Conservation (phyloP, 2,329 filamentous ascomycete genomes). For the Neopestalotiopsis sp. region DNA sequence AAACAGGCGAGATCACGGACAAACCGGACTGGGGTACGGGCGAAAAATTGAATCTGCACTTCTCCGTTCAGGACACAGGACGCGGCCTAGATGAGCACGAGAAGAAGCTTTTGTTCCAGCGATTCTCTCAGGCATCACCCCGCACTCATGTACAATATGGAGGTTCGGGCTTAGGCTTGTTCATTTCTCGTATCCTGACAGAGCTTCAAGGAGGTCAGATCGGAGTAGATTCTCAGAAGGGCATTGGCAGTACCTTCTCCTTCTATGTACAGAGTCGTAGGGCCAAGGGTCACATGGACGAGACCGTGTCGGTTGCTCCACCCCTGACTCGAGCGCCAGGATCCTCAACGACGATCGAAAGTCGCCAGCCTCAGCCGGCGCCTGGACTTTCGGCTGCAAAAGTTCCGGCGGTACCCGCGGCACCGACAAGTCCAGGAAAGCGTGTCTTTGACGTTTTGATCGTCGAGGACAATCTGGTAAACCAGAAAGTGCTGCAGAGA, state of each 20-base stretch:
- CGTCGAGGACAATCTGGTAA: slow-evolving; percentile 72
- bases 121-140: slow-evolving; percentile 72
- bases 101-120: slow-evolving; percentile 69
- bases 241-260: slow-evolving; percentile 75
- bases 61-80: slow-evolving; percentile 75
- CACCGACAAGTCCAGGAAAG: slow-evolving; percentile 34
- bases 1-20: slow-evolving; percentile 52
- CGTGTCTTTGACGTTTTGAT: slow-evolving; percentile 63
- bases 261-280: slow-evolving; percentile 77
- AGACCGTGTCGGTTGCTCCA: slow-evolving; percentile 36
- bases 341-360: slow-evolving; percentile 40
- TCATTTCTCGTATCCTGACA: slow-evolving; percentile 77
- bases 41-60: slow-evolving; percentile 73
- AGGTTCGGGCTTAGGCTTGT: slow-evolving; percentile 73
- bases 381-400: background rate
- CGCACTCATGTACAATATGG: slow-evolving; percentile 76
- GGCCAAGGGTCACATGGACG: slow-evolving; percentile 48
- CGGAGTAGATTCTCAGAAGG: slow-evolving; percentile 70
- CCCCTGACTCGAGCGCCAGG: slow-evolving; percentile 37
- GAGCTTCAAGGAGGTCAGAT: slow-evolving; percentile 82
- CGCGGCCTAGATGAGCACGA: slow-evolving; percentile 69
- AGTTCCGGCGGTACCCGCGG: slow-evolving; percentile 22
- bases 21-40: slow-evolving; percentile 73
- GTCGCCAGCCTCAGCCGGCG: slow-evolving; percentile 27
- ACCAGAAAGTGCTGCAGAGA: slow-evolving; percentile 67